These are phyloP conservation scores for Hypomyces perniciosus DNA, from an alignment of 2,329 filamentous ascomycete species.

Conservation along the genomic window DNA sequence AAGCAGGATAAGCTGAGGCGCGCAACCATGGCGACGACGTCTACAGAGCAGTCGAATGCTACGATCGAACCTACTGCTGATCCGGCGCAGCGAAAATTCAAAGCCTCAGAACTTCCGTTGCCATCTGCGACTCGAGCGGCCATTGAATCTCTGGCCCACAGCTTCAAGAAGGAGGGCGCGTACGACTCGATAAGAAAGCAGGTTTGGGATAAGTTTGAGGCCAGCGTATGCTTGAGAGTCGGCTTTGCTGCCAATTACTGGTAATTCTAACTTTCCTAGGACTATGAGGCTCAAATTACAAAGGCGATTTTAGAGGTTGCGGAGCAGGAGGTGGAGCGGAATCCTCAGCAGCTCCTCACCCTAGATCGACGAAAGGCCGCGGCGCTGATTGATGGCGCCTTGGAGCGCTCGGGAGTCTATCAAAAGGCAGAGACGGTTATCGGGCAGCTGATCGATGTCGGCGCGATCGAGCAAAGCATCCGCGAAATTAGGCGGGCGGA, in stretches of 20 bases:
- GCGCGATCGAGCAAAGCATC: constrained; percentile 62
- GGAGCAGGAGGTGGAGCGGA: constrained; percentile 68
- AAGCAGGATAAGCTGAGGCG: background rate
- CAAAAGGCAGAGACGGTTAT: constrained; percentile 63
- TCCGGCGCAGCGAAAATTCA: constrained; percentile 46
- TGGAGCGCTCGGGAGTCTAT: constrained; percentile 72
- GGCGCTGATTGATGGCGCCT: constrained; percentile 69
- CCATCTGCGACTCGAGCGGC: constrained; percentile 65
- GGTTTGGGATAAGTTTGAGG: constrained; percentile 68
- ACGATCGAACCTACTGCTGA: constrained; percentile 15
- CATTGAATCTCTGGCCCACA: constrained; percentile 70
- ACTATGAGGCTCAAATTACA: constrained; percentile 62
- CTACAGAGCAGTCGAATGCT: constrained; percentile 19
- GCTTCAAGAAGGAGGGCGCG: constrained; percentile 80
- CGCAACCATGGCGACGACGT: constrained; percentile 21
- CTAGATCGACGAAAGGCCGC: constrained; percentile 69
- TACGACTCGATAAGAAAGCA: constrained; percentile 74
- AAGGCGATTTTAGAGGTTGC: constrained; percentile 63
- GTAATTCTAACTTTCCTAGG: constrained; percentile 37
- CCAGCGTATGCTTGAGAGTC: constrained; percentile 47
- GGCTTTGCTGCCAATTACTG: background rate
- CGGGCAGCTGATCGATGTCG: constrained; percentile 60
- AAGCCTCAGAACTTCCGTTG: constrained; percentile 68
- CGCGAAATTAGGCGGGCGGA: constrained; percentile 61
- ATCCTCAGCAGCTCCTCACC: constrained; percentile 63